phyloP scores from a whole-genome alignment of 176 grass and related monocot species.

The Triticum dicoccoides region DNA sequence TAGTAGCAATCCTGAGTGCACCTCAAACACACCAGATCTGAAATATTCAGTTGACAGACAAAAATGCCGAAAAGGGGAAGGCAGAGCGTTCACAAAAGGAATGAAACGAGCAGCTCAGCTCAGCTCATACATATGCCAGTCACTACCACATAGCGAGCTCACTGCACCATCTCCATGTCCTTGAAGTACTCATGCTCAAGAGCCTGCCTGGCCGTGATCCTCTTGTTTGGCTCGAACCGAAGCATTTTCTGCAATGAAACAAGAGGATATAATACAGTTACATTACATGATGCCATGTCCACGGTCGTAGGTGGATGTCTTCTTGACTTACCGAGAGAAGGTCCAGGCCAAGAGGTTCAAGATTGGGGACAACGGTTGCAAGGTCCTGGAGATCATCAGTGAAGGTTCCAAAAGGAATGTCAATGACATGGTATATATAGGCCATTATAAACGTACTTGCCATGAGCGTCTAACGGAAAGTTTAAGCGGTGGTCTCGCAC shows the following conservation, averaged over 20 bases:
- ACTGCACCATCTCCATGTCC: conserved; percentile 66
- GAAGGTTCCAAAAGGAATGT: conserved; percentile 16
- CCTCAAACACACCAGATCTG: conserved; percentile 38
- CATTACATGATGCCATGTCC: background rate
- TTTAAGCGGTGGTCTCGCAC: conserved; percentile 29
- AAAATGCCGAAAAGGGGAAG: conserved; percentile 25
- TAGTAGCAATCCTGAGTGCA: conserved; percentile 37
- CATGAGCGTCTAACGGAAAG: background rate
- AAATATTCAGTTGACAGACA: conserved; percentile 41
- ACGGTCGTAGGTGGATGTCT: background rate
- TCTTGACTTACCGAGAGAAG: conserved; percentile 79
- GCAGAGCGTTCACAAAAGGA: conserved; percentile 32
- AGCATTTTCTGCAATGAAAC: conserved; percentile 76
- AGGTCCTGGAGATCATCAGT: conserved; percentile 49
- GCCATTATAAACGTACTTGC: background rate
- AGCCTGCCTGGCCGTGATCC: conserved; percentile 79
- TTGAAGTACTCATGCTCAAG: conserved; percentile 94
- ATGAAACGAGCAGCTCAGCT: conserved; percentile 25
- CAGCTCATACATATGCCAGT: conserved; percentile 38
- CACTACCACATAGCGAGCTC: conserved; percentile 33
- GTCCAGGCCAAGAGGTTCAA: conserved; percentile 72
- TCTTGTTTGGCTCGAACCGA: conserved; percentile 73
- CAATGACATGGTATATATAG: conserved; percentile 7
- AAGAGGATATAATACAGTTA: background rate
- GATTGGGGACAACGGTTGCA: conserved; percentile 62